Evolutionary conservation across 1,284 basidiomycete species (phyloP).

Genomic region (Erythrobasidium hasegawianum): DNA sequence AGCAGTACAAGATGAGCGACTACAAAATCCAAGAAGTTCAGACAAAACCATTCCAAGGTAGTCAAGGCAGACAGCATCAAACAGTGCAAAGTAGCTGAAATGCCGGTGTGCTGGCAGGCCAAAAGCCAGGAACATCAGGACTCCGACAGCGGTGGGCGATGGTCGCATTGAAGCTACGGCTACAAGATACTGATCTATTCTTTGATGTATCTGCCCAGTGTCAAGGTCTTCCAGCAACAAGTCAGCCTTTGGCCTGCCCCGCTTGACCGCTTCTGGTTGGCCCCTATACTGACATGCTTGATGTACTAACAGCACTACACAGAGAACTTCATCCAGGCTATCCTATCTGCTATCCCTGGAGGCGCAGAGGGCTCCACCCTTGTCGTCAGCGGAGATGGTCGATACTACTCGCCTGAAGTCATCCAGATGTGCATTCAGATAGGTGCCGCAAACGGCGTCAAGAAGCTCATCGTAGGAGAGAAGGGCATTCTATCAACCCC

Average conservation of each 20-base stretch:
- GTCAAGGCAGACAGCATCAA: background rate
- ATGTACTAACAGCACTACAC: slow-evolving; percentile 74
- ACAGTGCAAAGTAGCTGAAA: background rate
- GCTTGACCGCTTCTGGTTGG: background rate
- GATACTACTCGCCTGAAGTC: slow-evolving; percentile 79
- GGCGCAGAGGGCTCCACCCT: slow-evolving; percentile 68
- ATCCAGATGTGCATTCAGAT: slow-evolving; percentile 47
- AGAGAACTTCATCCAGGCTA: slow-evolving; percentile 96
- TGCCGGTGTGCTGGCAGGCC: background rate
- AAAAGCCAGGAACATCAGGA: slow-evolving; percentile 79
- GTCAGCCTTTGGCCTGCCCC: slow-evolving; percentile 35
- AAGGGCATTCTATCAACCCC: slow-evolving; percentile 92
- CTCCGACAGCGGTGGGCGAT: slow-evolving; percentile 73
- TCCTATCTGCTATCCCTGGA: slow-evolving; percentile 81
- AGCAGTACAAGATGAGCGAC: slow-evolving; percentile 16
- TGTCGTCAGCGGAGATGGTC: slow-evolving; percentile 95
- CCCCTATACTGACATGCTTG: slow-evolving; percentile 1
- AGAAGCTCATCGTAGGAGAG: slow-evolving; percentile 83
- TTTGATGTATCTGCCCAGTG: slow-evolving; percentile 55
- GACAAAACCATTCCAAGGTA: slow-evolving; percentile 35
- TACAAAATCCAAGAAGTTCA: slow-evolving; percentile 24
- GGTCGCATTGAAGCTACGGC: too few relatives aligned
- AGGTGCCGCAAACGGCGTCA: slow-evolving; percentile 56
- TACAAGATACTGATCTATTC: slow-evolving; percentile 20
- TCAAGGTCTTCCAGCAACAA: slow-evolving; percentile 76